These are phyloP conservation scores for Fusarium anthophilum DNA, from an alignment of 2,329 filamentous ascomycete species.

Conservation along the genomic window DNA sequence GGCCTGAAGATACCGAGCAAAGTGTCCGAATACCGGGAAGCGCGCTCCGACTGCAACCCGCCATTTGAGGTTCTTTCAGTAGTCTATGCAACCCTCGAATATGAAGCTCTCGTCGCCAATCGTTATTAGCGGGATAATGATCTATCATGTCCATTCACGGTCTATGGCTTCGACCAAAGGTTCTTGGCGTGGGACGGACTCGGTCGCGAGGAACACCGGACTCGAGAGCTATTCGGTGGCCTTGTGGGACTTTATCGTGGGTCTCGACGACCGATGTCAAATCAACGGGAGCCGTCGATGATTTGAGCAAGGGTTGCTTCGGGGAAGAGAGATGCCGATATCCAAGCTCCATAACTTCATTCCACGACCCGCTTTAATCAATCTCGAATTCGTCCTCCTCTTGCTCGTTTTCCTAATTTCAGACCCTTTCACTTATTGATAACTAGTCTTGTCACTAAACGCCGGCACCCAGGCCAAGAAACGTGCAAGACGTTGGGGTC, in stretches of 20 bases:
- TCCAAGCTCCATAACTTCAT: conserved; percentile 1
- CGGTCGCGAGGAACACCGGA: conserved; percentile 3
- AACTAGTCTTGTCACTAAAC: conserved; percentile 1
- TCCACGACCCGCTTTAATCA: not conserved
- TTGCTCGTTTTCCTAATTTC: conserved; percentile 1
- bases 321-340: conserved; percentile 21
- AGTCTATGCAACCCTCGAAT: not conserved
- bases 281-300: not conserved
- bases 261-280: conserved; percentile 13
- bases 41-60: conserved; percentile 7
- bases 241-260: conserved; percentile 21
- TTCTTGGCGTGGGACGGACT: conserved; percentile 25
- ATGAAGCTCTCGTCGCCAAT: conserved; percentile 8
- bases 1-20: not conserved
- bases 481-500: conserved; percentile 10
- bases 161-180: conserved; percentile 15
- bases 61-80: not conserved
- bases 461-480: not conserved
- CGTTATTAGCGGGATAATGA: conserved; percentile 1
- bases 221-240: conserved; percentile 1
- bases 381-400: not conserved
- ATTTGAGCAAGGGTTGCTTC: not conserved
- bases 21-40: not conserved
- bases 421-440: not conserved
- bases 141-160: conserved; percentile 19